These are phyloP conservation scores for Botrytis squamosa DNA, from an alignment of 2,329 filamentous ascomycete genomes.

Conservation along the genomic window DNA sequence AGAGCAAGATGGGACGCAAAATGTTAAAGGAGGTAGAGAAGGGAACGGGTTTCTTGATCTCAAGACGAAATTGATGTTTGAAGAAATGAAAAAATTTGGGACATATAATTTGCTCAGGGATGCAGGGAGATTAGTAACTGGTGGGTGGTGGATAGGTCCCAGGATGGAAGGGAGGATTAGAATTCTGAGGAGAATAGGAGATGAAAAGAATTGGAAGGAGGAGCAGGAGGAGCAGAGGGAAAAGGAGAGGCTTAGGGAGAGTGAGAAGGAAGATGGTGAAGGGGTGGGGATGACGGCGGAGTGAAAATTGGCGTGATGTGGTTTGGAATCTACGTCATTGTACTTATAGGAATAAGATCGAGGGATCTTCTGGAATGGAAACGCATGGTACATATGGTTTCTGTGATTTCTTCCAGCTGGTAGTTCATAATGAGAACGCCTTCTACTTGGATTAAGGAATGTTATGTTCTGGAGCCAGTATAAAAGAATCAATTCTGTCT, in stretches of 20 bases:
- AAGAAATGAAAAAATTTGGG: conserved; percentile 35
- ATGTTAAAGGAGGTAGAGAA: conserved; percentile 38
- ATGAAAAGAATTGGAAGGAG: conserved; percentile 12
- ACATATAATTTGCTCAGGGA: conserved; percentile 36
- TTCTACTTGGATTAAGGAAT: neutral
- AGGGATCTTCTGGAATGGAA: neutral
- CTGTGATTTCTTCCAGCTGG: neutral
- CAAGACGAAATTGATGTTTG: conserved; percentile 29
- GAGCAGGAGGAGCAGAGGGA: neutral
- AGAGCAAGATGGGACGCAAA: conserved; percentile 40
- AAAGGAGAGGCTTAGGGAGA: neutral
- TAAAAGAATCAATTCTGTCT: neutral
- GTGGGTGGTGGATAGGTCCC: conserved; percentile 65
- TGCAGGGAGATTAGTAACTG: conserved; percentile 48
- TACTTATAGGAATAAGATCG: neutral
- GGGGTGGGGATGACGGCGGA: no score
- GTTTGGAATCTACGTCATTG: neutral
- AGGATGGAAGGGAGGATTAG: conserved; percentile 51
- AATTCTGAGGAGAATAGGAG: conserved; percentile 33
- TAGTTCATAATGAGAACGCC: neutral
- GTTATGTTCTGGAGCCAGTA: neutral
- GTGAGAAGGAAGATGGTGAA: neutral
- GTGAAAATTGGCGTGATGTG: neutral
- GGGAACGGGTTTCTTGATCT: conserved; percentile 28
- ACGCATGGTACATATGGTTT: neutral